Base-by-base conservation (phyloP, 371 early-diverging fungal genomes). In the Syncephalastrum sp. region DNA sequence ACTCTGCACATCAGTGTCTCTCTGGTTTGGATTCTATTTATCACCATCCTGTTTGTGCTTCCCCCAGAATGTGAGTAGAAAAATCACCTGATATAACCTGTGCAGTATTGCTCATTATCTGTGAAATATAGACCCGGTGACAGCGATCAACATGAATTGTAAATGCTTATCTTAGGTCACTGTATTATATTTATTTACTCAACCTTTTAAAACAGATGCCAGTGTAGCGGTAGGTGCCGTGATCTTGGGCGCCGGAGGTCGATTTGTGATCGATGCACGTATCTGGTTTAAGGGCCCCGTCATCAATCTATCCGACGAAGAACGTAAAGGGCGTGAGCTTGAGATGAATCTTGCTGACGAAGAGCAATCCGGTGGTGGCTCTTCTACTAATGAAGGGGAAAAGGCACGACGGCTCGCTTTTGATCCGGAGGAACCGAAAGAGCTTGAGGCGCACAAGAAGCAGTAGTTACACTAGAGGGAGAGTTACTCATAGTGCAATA, bases 211-310 rank as follows among this genome's bases (percentile, higher is more conserved):
- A n/a, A 33, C 17, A 60, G 60, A 79, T 49, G 80, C 84, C 2
- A 50, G 70, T 13, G 67, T 74, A 44, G 71, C 71, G 23, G 57
- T 74, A 15, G 67, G 67, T 15, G 60, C 65, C 3, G 48, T 81
- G 51, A 64, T 75, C 55, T 4, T 76, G 38, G 69, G 75, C 67
- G 76, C 67, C 19, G 64, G 64, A 49, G 63, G 60, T 59, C 61
- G 82, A 61, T 82, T 70, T 71, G 58, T 70, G 54, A 58, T 81
- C 38, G 68, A 65, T 42, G 83, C 82, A 16, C 77, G 72, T 8
- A 64, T 74, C 25, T 85, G 86, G 86, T 85, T 83, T 70, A 81
- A 81, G 82, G 85, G 7, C 79, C 84, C 41, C 2, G 53, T 57
- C 13, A 57, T 57, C 21, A 62, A 62, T 16, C 27, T 62, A 41